These are phyloP conservation scores for Rubia occidens DNA, from an alignment of 305 asterid species.

Conservation along the genomic window DNA sequence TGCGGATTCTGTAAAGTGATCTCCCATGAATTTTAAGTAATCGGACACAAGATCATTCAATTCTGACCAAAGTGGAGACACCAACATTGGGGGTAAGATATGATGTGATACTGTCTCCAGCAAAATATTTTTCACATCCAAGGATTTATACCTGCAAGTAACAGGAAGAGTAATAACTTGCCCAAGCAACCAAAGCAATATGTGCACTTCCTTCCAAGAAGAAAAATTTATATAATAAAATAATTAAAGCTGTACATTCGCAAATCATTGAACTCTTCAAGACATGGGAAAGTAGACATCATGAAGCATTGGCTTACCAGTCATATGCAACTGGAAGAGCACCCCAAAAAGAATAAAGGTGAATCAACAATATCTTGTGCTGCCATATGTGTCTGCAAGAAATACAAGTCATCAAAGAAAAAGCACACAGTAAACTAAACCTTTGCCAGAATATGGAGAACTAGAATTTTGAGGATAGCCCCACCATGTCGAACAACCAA, in stretches of 20 bases:
- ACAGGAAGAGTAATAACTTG: constrained; percentile 22
- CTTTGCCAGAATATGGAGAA: background rate
- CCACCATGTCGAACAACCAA: background rate
- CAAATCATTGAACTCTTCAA: background rate
- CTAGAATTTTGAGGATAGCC: background rate
- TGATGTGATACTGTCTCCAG: constrained; percentile 88
- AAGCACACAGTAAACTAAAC: background rate
- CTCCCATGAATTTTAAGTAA: constrained; percentile 84
- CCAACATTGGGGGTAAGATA: constrained; percentile 87
- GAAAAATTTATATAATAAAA: background rate
- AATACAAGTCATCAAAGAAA: constrained; percentile 3
- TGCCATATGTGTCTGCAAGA: constrained; percentile 72
- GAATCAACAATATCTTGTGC: constrained; percentile 79
- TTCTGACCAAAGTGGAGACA: constrained; percentile 82
- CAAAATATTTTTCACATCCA: constrained; percentile 96
- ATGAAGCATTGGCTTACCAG: constrained; percentile 39
- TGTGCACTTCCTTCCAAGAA: background rate
- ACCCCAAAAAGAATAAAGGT: constrained; percentile 88
- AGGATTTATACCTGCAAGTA: constrained; percentile 65
- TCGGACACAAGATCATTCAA: constrained; percentile 51
- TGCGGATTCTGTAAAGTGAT: constrained; percentile 89
- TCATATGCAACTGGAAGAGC: constrained; percentile 85
- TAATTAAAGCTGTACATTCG: background rate
- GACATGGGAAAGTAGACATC: constrained; percentile 7
- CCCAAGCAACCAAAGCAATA: constrained; percentile 5